Percentiles rank a stretch among this genome's conserved stretches.
These are phyloP conservation scores for Zygnema cylindricum DNA, from an alignment of 139 green algal species.

Conservation along the genomic window DNA sequence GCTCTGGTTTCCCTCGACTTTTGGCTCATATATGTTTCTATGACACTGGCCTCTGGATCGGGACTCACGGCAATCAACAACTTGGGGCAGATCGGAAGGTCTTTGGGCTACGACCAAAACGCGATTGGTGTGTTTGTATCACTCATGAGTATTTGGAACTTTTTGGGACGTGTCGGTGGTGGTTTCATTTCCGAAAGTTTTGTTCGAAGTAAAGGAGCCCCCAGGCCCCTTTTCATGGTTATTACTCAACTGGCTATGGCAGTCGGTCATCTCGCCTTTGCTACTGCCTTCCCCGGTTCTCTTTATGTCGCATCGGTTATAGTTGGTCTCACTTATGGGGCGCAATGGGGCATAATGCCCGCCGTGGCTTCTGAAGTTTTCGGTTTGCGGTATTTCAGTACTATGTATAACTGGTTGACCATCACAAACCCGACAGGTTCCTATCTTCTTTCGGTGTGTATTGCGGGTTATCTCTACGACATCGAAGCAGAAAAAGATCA, in stretches of 20 bases:
- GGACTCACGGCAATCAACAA: constrained; percentile 86
- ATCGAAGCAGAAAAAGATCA: constrained; percentile 39
- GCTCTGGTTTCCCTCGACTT: constrained; percentile 51
- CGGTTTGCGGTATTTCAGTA: constrained; percentile 71
- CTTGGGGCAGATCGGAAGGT: constrained; percentile 61
- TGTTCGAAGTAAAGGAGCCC: constrained; percentile 14
- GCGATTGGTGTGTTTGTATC: constrained; percentile 48
- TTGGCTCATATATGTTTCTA: constrained; percentile 75
- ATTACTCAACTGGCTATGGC: constrained; percentile 42
- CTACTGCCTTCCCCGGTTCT: constrained; percentile 34
- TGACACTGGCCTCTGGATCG: constrained; percentile 67
- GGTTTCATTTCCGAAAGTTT: constrained; percentile 50
- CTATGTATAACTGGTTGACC: constrained; percentile 56
- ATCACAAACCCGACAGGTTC: constrained; percentile 58
- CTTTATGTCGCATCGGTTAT: constrained; percentile 68
- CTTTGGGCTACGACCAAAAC: constrained; percentile 42
- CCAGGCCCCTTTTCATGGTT: constrained; percentile 45
- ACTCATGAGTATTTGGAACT: constrained; percentile 64
- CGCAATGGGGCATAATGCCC: constrained; percentile 80
- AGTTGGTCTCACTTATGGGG: constrained; percentile 78
- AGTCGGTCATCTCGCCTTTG: constrained; percentile 47
- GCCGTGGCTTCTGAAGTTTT: constrained; percentile 75
- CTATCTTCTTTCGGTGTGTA: constrained; percentile 51
- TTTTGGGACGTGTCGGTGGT: constrained; percentile 44
- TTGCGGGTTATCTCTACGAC: constrained; percentile 58